These are phyloP conservation scores for Trametes sanguinea DNA, from an alignment of 768 basidiomycete genomes.

Conservation along the genomic window DNA sequence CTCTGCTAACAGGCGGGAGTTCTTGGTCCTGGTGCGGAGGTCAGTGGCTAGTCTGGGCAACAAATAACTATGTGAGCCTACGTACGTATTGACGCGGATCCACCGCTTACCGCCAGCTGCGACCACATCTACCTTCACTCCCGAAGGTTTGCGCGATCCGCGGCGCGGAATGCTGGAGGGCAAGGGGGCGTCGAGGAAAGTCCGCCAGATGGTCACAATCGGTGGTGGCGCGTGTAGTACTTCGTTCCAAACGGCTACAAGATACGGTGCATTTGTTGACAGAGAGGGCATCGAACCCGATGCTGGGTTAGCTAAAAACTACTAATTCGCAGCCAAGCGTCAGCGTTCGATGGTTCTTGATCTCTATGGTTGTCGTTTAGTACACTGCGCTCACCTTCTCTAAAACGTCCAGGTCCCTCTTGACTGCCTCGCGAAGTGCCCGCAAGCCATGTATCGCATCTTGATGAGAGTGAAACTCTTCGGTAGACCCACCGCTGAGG, in stretches of 20 bases:
- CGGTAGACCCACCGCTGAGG: slow-evolving; percentile 6
- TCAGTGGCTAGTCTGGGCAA: background rate
- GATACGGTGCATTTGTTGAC: slow-evolving; percentile 79
- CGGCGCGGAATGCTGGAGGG: slow-evolving; percentile 19
- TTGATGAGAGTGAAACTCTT: slow-evolving; percentile 18
- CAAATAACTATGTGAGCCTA: slow-evolving; percentile 20
- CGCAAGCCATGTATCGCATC: slow-evolving; percentile 43
- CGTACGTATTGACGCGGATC: slow-evolving; percentile 89
- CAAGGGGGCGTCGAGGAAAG: slow-evolving; percentile 38
- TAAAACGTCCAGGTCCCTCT: slow-evolving; percentile 44
- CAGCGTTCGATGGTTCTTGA: background rate
- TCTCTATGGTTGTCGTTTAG: background rate
- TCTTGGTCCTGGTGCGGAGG: slow-evolving; percentile 58
- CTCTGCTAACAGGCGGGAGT: slow-evolving; percentile 73
- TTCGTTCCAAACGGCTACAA: slow-evolving; percentile 83
- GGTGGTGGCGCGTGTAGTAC: slow-evolving; percentile 60
- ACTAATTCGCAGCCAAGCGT: slow-evolving; percentile 37
- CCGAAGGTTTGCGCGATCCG: slow-evolving; percentile 31
- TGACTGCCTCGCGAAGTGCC: slow-evolving; percentile 43
- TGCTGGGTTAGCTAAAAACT: slow-evolving; percentile 58
- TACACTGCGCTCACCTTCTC: slow-evolving; percentile 37
- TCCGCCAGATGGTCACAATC: slow-evolving; percentile 59
- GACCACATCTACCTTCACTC: slow-evolving; percentile 80
- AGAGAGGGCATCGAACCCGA: slow-evolving; percentile 49
- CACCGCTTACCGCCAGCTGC: slow-evolving; percentile 73